Evolutionary conservation across 768 basidiomycete genomes (phyloP), one percentile per base, ranked within the genome.

Genomic region (Leccinum disarticulatum): DNA sequence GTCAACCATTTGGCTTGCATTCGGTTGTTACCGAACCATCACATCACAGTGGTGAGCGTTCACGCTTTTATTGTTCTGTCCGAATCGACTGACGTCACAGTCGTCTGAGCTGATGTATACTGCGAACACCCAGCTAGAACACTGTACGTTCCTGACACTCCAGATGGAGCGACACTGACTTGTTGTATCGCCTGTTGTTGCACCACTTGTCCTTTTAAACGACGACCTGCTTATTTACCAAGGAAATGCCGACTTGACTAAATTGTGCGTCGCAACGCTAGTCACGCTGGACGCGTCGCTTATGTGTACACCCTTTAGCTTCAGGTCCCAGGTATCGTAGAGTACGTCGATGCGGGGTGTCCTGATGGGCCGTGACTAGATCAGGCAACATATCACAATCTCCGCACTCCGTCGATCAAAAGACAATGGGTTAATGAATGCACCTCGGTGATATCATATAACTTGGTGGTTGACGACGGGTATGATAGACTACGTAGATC

Each of bases 231-330:
- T 17, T 19, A 55, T 60, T 25, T 33, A 51, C 31, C 10, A 59
- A 94, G 95, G 96, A 30, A 95, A 99, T 76, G 95, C 95, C 36
- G 96, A 99, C 74, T 77, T 95, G 72, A 92, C 93, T 6, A 98
- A 98, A 80, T 95, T 89, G 96, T 97, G 68, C 62, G 93, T 78
- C 41, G 27, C 25, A 17, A 10, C 14, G 10, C 43, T 55, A n/a
- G n/a, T 27, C 47, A 19, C 35, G 1, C 11, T 28, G 43, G 31
- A 62, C 50, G 35, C 33, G 46, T 46, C 52, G 53, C 52, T 58
- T 11, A 65, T 65, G 63, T 68, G 64, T 19, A 41, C 33, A 25
- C 6, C 28, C 28, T 22, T n/a, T 27, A 4, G 9, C 30, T 11
- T 36, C 33, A 35, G 35, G 50, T 30, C 49, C 28, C 14, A 28